Conservation (phyloP, 805 yeast species). For the Nakazawaea populi region DNA sequence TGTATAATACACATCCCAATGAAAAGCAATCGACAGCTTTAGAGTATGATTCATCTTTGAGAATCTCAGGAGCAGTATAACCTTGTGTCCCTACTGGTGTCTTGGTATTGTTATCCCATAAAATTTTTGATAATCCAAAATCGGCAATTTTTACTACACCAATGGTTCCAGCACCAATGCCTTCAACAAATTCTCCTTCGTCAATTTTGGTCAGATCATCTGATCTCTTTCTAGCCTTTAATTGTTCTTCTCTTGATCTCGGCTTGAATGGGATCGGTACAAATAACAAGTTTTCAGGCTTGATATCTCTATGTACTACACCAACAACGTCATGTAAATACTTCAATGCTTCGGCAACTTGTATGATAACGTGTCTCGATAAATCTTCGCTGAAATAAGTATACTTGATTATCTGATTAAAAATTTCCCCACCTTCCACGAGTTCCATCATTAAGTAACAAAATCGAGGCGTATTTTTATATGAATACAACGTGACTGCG, state of each 20-base stretch:
- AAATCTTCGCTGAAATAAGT: constrained; percentile 64
- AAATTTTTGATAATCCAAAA: constrained; percentile 61
- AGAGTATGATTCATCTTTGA: constrained; percentile 51
- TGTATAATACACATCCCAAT: constrained; percentile 63
- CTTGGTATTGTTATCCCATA: constrained; percentile 45
- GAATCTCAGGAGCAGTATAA: constrained; percentile 70
- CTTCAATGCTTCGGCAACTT: constrained; percentile 57
- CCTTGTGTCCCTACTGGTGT: constrained; percentile 79
- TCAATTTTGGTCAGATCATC: constrained; percentile 58
- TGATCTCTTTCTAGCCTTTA: constrained; percentile 38
- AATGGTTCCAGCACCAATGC: constrained; percentile 58
- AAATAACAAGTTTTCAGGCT: constrained; percentile 72
- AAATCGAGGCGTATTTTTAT: constrained; percentile 53
- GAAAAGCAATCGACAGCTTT: constrained; percentile 74
- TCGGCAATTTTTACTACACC: constrained; percentile 64
- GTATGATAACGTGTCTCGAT: constrained; percentile 56
- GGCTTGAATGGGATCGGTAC: constrained; percentile 53
- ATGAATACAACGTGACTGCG: constrained; percentile 59
- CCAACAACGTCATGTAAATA: constrained; percentile 72
- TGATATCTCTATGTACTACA: constrained; percentile 77
- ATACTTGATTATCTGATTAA: constrained; percentile 59
- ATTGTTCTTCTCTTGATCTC: constrained; percentile 33
- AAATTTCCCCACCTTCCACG: constrained; percentile 73
- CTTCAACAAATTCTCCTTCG: constrained; percentile 50
- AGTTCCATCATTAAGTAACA: constrained; percentile 70